Conservation (phyloP, 2,329 filamentous ascomycete genomes). For the Zymoseptoria passerinii region DNA sequence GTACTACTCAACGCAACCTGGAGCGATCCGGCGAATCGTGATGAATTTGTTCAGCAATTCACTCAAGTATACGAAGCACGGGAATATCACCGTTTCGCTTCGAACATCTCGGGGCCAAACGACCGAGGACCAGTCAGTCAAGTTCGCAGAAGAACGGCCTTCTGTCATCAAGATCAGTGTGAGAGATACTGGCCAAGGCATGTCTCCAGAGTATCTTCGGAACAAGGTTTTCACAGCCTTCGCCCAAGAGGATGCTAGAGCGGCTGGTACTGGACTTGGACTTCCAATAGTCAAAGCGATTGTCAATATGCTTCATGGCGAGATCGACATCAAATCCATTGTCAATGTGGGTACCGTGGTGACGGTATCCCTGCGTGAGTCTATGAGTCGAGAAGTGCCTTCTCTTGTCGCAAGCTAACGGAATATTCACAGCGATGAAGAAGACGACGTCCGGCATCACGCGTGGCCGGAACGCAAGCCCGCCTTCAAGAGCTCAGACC, state of each 20-base stretch:
- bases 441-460: conserved; percentile 17
- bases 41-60: conserved; percentile 42
- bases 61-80: conserved; percentile 38
- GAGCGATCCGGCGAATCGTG: conserved; percentile 38
- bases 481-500: conserved; percentile 11
- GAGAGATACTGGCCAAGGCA: conserved; percentile 58
- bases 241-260: conserved; percentile 53
- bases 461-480: not conserved
- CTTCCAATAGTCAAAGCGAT: conserved; percentile 55
- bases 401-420: no score
- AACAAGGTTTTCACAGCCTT: conserved; percentile 57
- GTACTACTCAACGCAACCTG: conserved; percentile 20
- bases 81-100: conserved; percentile 31
- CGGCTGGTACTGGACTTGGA: conserved; percentile 56
- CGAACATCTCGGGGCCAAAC: not conserved
- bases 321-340: conserved; percentile 44
- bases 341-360: conserved; percentile 20
- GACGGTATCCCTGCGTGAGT: conserved; percentile 11
- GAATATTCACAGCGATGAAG: conserved; percentile 38
- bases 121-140: not conserved
- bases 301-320: conserved; percentile 52
- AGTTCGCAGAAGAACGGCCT: conserved; percentile 9
- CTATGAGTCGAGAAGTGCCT: no score
- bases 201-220: conserved; percentile 53
- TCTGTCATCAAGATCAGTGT: conserved; percentile 31